Evolutionary conservation across 495 filamentous ascomycete species (phyloP), one percentile per base, ranked within the genome.

Genomic region (Podospora didyma): DNA sequence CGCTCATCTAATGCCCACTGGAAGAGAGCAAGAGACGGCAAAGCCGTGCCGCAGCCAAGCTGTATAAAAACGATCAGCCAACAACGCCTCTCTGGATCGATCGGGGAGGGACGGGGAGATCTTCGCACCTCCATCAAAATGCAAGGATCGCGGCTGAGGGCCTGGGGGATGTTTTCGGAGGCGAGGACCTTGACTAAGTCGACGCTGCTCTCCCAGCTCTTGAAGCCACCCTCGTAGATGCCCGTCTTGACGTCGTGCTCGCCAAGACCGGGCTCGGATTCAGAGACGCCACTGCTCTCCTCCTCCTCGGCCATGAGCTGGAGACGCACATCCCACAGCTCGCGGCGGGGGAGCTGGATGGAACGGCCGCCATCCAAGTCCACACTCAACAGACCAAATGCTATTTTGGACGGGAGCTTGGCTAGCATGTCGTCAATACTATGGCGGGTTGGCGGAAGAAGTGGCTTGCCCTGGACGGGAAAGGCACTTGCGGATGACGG

Each of bases 211-310:
- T 98, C 94, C 94, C 94, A 98, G 60, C 90, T 96, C 76, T 98
- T 97, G 73, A 97, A 92, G n/a, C 94, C 94, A 37, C 94, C 94
- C 69, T 98, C 94, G 70, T 98, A 98, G 64, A 97, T 85, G 58
- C 88, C 87, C 12, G 90, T 89, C 68, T 85, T 88, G 64, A 98
- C 85, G 67, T 98, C 94, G 56, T 89, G 86, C 64, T 89, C 78
- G 31, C 86, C 89, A 10, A 94, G 77, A 20, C 85, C 85, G 19
- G 82, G 69, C 34, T 72, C 68, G 10, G 68, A 56, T 41, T 74
- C 75, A 45, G 64, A 63, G 3, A 56, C 59, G 16, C 62, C 63
- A 24, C 69, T 67, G 68, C 60, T 73, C 62, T 67, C 72, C 37
- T 77, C 79, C 57, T 89, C 89, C 72, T 97, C 92, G 39, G 89